Evolutionary conservation across 2,329 filamentous ascomycete genomes (phyloP), one percentile per base, ranked within the genome.

Genomic region (Trichoderma afroharzianum): DNA sequence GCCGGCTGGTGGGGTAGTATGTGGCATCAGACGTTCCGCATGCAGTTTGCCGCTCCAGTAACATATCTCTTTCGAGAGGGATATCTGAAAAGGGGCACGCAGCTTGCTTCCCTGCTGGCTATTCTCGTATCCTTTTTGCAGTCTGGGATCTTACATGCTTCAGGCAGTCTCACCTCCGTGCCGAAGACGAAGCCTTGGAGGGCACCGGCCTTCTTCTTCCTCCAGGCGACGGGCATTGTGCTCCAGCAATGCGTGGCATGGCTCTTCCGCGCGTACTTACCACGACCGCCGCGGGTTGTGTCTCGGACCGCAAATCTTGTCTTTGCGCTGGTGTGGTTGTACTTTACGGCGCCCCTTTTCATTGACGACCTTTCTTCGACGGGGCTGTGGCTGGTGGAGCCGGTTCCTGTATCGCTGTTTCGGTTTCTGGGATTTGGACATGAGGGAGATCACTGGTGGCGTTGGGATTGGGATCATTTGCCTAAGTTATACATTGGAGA

Each of bases 1-100:
- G 86, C 88, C 1, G 95, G 94, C 1, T 92, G 91, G 81, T 98
- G 95, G 95, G 91, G 92, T 58, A 85, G 85, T 26, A 95, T 90
- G 86, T 98, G 95, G 95, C 95, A 98, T 80, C 95, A 98, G 81
- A 91, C 91, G 3, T 97, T 97, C 82, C 91, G 94, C 1, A 87
- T 90, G 70, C 89, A 88, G 3, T 94, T 95, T 77, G 82, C 88
- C 50, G 86, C 89, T 4, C 91, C 91, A 0, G 82, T 86, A 0
- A 80, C 80, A 2, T 88, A 83, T 76, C 76, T 91, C 70, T 79
- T 80, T 9, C 74, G 79, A 73, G 68, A 73, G 53, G 81, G 85
- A 21, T 78, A 84, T 75, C 63, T 89, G 72, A 75, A 74, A 73
- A 74, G 78, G 75, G 75, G 80, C 67, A 75, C 79, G 33, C 11